A percentile compares a stretch with the other conserved stretches of the same genome.
phyloP scores from a whole-genome alignment of 345 rosid species.

The Brassica napus region DNA sequence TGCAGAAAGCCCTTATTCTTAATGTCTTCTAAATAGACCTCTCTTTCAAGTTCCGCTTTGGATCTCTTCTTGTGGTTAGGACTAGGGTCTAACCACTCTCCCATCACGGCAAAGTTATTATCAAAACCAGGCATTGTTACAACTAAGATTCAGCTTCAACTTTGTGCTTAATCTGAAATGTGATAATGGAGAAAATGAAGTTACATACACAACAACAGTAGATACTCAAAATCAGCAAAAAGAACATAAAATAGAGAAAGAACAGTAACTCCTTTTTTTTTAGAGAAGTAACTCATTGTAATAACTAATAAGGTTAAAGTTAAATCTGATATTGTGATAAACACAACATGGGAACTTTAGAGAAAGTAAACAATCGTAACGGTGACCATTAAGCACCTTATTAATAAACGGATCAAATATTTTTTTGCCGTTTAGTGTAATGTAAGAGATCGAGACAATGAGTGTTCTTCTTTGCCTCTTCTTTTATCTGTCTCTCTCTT shows the following conservation, averaged over 20 bases:
- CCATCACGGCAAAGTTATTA: constrained; percentile 56
- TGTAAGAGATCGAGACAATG: not conserved
- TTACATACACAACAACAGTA: not conserved
- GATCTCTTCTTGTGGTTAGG: constrained; percentile 60
- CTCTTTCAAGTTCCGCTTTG: constrained; percentile 41
- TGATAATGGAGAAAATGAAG: not conserved
- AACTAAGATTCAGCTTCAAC: constrained; percentile 26
- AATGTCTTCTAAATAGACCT: not conserved
- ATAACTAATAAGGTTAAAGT: not conserved
- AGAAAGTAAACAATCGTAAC: not conserved
- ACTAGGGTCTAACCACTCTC: constrained; percentile 75
- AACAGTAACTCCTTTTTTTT: not conserved
- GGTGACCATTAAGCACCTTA: not conserved
- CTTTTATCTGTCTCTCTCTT: not conserved
- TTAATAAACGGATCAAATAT: not conserved
- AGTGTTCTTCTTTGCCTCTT: not conserved
- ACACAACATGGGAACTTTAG: not conserved
- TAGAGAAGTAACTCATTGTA: not conserved
- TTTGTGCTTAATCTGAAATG: constrained; percentile 18
- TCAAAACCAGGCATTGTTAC: constrained; percentile 59
- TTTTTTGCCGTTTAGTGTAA: not conserved
- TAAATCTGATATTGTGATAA: not conserved
- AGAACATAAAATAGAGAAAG: not conserved
- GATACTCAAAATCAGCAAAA: not conserved
- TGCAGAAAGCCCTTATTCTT: not conserved